Conservation (phyloP, 352 stramenopile species). For the Pseudoperonospora humuli region DNA sequence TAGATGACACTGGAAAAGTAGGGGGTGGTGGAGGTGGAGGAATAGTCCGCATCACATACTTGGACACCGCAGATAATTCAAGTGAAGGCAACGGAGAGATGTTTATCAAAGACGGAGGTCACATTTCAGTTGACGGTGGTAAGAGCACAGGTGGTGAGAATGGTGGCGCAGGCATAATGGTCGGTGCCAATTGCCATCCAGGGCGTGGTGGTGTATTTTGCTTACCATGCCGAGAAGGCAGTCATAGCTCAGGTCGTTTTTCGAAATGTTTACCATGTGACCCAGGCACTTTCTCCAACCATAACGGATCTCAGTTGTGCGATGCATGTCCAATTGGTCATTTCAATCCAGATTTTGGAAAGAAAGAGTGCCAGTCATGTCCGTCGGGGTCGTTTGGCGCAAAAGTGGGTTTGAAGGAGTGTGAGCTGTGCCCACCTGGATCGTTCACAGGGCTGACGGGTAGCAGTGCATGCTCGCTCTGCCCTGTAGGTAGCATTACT, state of each 20-base stretch:
- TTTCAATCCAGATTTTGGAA: constrained; percentile 68
- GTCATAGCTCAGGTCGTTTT: constrained; percentile 47
- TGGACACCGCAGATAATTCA: constrained; percentile 11
- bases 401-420: constrained; percentile 40
- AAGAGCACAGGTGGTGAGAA: constrained; percentile 50
- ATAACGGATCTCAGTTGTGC: constrained; percentile 39
- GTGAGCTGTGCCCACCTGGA: constrained; percentile 46
- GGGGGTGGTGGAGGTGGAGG: constrained; percentile 57
- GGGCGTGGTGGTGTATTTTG: constrained; percentile 66
- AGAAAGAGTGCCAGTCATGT: constrained; percentile 54
- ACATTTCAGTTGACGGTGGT: constrained; percentile 35
- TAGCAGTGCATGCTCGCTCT: constrained; percentile 40
- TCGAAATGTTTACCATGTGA: constrained; percentile 64
- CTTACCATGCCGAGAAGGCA: constrained; percentile 49
- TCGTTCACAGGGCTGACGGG: constrained; percentile 40
- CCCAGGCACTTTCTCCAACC: constrained; percentile 48
- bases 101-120: constrained; percentile 53
- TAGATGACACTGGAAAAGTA: constrained; percentile 21
- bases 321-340: constrained; percentile 40
- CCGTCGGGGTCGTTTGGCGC: constrained; percentile 45
- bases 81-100: constrained; percentile 33
- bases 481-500: constrained; percentile 54
- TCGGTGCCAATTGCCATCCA: constrained; percentile 47
- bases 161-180: constrained; percentile 41
- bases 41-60: constrained; percentile 52